Conservation (phyloP, 805 yeast genomes). For the Lipomyces kockii region DNA sequence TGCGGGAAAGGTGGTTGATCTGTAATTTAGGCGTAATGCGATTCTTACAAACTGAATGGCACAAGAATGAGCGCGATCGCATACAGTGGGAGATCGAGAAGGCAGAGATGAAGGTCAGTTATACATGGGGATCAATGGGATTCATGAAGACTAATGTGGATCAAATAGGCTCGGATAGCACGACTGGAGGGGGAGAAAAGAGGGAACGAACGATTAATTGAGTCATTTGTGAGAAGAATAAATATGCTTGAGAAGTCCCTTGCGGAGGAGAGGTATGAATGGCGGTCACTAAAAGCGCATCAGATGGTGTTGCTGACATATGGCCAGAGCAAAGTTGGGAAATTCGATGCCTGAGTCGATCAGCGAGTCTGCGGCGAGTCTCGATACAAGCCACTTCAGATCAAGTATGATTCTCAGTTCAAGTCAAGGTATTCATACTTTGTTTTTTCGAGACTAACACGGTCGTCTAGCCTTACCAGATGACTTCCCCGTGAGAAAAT, state of each 20-base stretch:
- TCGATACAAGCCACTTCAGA: background rate
- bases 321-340: background rate
- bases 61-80: constrained; percentile 62
- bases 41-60: constrained; percentile 65
- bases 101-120: constrained; percentile 58
- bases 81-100: constrained; percentile 65
- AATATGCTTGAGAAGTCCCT: constrained; percentile 42
- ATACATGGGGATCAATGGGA: background rate
- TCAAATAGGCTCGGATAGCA: constrained; percentile 49
- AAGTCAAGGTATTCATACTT: background rate
- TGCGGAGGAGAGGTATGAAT: constrained; percentile 32
- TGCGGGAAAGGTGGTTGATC: background rate
- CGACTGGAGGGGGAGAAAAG: constrained; percentile 60
- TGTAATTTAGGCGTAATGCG: constrained; percentile 58
- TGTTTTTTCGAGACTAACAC: background rate
- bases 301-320: background rate
- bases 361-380: background rate
- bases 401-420: background rate
- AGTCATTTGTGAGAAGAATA: constrained; percentile 40
- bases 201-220: constrained; percentile 43
- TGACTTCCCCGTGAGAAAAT: constrained; percentile 10
- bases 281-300: background rate
- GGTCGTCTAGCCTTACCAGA: constrained; percentile 4
- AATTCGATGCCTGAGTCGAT: background rate
- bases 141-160: background rate